A percentile compares a stretch with the other conserved stretches of the same genome.
Conservation (phyloP, 257 asterid genomes). For the Avicennia marina region DNA sequence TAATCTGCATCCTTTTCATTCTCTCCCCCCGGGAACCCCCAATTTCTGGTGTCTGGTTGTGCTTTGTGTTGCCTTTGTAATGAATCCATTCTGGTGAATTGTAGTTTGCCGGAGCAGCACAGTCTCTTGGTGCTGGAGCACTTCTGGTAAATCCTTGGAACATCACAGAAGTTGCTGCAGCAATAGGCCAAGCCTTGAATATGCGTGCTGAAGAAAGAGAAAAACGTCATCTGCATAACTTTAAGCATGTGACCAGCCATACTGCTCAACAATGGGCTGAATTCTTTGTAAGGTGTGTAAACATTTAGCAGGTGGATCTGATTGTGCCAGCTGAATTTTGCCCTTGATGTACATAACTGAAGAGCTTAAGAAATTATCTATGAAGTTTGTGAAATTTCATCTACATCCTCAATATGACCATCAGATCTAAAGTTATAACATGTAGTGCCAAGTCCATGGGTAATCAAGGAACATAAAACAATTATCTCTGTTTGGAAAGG, state of each 20-base stretch:
- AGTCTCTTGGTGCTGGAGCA: conserved; percentile 98
- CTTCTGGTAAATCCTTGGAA: conserved; percentile 98
- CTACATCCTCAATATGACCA: neutral
- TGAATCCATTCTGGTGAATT: conserved; percentile 17
- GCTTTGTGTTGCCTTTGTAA: too few relatives aligned
- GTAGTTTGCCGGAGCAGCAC: conserved; percentile 99
- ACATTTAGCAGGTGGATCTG: neutral
- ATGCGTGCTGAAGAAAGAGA: conserved; percentile 88
- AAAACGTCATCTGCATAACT: conserved; percentile 86
- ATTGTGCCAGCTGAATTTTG: neutral
- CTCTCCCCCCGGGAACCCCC: neutral
- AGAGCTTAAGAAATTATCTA: conserved; percentile 1
- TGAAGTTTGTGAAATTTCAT: conserved; percentile 3
- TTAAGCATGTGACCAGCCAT: conserved; percentile 81
- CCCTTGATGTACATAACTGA: conserved; percentile 7
- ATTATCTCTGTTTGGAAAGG: neutral
- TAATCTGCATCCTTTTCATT: neutral
- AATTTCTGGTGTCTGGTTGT: conserved; percentile 7
- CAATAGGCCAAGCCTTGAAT: conserved; percentile 65
- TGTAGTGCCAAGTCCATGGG: neutral
- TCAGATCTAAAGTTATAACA: neutral
- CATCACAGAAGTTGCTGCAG: conserved; percentile 74
- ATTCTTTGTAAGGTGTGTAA: conserved; percentile 77
- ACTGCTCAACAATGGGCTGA: conserved; percentile 99
- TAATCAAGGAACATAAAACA: neutral